These are phyloP conservation scores for Albizia julibrissin DNA, from an alignment of 306 rosid species.

Conservation along the genomic window DNA sequence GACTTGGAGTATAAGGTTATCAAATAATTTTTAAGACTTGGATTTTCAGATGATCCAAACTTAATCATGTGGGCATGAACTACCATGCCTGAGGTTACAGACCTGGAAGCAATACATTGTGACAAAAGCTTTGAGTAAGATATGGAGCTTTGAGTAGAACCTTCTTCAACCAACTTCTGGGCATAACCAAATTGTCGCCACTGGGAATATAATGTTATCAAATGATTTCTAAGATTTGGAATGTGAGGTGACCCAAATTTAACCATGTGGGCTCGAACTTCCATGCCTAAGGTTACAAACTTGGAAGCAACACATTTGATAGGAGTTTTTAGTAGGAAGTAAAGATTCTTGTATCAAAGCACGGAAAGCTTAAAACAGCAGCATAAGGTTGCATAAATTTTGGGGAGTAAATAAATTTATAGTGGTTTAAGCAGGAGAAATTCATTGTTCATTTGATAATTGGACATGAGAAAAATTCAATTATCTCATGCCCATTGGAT, in stretches of 20 bases:
- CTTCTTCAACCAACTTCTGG: conserved; percentile 59
- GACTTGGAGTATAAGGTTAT: conserved; percentile 52
- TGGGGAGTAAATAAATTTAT: background rate
- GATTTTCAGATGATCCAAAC: conserved; percentile 54
- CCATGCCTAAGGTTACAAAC: conserved; percentile 51
- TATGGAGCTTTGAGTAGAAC: conserved; percentile 19
- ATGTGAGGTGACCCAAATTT: conserved; percentile 56
- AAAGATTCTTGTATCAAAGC: background rate
- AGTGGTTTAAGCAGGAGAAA: background rate
- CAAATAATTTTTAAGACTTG: conserved; percentile 51
- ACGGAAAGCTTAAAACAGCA: background rate
- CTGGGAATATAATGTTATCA: conserved; percentile 52
- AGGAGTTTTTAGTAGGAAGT: conserved; percentile 46
- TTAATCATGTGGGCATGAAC: conserved; percentile 69
- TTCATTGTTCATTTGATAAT: background rate
- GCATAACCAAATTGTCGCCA: conserved; percentile 54
- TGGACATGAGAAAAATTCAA: background rate
- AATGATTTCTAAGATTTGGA: conserved; percentile 46
- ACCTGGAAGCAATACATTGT: conserved; percentile 59
- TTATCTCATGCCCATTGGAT: background rate
- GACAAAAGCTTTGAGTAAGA: conserved; percentile 48
- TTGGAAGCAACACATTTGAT: conserved; percentile 59
- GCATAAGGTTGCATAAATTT: background rate
- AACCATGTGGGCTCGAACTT: conserved; percentile 67
- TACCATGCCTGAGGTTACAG: conserved; percentile 53